Evolutionary conservation across 345 rosid species (phyloP).

Genomic region (Bretschneidera sinensis): DNA sequence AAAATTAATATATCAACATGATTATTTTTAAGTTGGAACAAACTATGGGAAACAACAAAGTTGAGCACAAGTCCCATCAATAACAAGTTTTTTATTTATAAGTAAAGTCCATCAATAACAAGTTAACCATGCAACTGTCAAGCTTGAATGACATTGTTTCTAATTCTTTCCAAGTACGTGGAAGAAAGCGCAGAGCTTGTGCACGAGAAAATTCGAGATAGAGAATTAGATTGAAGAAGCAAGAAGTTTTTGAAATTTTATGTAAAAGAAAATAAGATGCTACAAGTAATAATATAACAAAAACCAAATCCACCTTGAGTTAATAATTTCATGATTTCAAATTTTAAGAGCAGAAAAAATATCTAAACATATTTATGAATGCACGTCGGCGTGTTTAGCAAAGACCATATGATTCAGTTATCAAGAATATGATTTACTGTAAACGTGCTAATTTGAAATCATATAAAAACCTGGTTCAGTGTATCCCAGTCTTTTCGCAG

Average conservation of each 20-base stretch:
- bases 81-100: too few relatives aligned
- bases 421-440: conserved; percentile 10
- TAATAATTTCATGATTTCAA: neutral
- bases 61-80: neutral
- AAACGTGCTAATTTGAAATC: conserved; percentile 11
- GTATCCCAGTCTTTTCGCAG: conserved; percentile 83
- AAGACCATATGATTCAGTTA: neutral
- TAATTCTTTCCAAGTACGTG: neutral
- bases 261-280: neutral
- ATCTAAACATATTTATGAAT: neutral
- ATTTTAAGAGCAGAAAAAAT: neutral
- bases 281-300: neutral
- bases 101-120: too few relatives aligned
- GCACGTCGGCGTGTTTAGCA: neutral
- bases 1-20: too few relatives aligned
- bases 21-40: too few relatives aligned
- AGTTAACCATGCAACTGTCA: neutral
- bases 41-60: neutral
- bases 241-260: too few relatives aligned
- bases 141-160: neutral
- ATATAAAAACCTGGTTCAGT: conserved; percentile 83
- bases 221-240: neutral
- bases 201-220: too few relatives aligned
- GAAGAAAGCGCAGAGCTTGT: neutral
- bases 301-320: neutral